These are phyloP conservation scores for Penicillium thymicola DNA, from an alignment of 2,329 filamentous ascomycete genomes.

Conservation along the genomic window DNA sequence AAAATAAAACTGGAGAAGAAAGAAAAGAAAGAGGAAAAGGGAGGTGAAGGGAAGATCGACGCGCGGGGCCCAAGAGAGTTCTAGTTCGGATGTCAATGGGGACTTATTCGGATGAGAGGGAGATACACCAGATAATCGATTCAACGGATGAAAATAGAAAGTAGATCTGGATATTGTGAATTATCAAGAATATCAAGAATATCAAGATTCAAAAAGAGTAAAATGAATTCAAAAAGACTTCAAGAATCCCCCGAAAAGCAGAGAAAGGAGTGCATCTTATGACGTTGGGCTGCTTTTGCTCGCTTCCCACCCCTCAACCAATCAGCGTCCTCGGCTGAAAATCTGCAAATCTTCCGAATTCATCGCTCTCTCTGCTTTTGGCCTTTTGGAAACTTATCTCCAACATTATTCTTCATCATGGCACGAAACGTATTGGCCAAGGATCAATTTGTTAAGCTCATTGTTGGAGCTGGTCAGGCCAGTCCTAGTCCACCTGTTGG, in stretches of 20 bases:
- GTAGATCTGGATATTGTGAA: not conserved
- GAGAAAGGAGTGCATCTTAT: constrained; percentile 8
- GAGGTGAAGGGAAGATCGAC: constrained; percentile 31
- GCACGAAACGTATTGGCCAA: constrained; percentile 50
- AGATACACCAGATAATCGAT: constrained; percentile 3
- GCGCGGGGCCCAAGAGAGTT: constrained; percentile 30
- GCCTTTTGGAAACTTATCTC: not conserved
- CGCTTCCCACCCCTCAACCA: constrained; percentile 21
- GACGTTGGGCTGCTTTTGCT: constrained; percentile 24
- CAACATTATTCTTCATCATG: constrained; percentile 39
- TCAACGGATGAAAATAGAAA: not conserved
- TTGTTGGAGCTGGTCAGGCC: constrained; percentile 93
- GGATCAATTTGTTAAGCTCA: constrained; percentile 89
- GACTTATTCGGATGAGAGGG: constrained; percentile 4
- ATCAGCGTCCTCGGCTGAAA: constrained; percentile 20
- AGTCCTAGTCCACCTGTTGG: constrained; percentile 93
- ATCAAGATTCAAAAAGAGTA: not conserved
- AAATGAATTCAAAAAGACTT: not conserved
- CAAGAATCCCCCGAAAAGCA: not conserved
- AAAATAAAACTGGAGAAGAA: constrained; percentile 7
- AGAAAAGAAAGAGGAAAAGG: constrained; percentile 18
- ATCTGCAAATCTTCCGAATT: constrained; percentile 17
- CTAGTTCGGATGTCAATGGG: constrained; percentile 27
- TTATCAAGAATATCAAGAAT: not conserved
- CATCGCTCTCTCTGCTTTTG: not conserved